Evolutionary conservation across 129 eudicot genomes (phyloP), one percentile per base, ranked within the genome.

Genomic region (Scalesia atractyloides): DNA sequence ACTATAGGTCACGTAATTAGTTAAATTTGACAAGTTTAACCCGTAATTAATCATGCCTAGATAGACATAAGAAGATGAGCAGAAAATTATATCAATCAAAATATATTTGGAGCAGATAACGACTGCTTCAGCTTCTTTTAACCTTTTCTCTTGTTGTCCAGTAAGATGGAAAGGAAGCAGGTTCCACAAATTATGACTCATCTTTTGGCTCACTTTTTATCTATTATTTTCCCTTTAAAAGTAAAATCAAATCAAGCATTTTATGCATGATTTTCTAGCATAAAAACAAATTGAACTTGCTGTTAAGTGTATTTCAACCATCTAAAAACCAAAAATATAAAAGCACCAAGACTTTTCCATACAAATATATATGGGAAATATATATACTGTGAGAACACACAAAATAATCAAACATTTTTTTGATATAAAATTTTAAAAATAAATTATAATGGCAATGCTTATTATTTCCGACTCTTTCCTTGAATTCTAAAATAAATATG

Each of bases 151-250:
- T 60, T 44, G 59, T 39, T 51, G 51, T 66, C 20, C 64, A 66
- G 67, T 9, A 43, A 61, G 64, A 59, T 30, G 61, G 46, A 74
- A 64, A 10, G 68, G 59, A 43, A 48, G 68, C 82, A 73, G 76
- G 64, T 81, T 81, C 79, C 81, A 81, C 74, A 75, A 75, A 63
- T 75, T 61, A 71, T 74, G 82, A 80, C 64, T 77, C 41, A 76
- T 81, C 58, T 48, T 76, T 76, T 71, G 51, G 73, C 33, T 74
- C 52, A 26, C 75, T 63, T 61, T 60, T 69, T 71, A 48, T 68
- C 60, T 63, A 46, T 16, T 61, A 62, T 61, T 51, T 51, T 63
- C 60, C 36, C 47, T 73, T 17, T 68, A 60, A 59, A 70, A 46
- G 16, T 26, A 37, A 47, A 39, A 39, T 37, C 22, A 7, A 30